phyloP scores from a whole-genome alignment of 2,329 filamentous ascomycete species.

The Penicillium nordicum region DNA sequence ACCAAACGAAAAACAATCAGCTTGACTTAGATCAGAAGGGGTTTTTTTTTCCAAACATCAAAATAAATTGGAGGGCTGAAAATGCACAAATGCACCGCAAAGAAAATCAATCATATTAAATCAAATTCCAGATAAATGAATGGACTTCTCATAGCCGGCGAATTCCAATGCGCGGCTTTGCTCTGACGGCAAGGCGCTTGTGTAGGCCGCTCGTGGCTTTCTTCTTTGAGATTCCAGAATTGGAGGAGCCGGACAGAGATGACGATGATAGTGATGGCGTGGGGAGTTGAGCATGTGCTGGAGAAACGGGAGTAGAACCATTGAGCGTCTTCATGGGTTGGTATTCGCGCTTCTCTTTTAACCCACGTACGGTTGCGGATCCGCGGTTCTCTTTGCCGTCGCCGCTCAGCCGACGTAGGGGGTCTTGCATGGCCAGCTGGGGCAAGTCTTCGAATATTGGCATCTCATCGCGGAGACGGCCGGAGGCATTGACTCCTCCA shows the following conservation, averaged over 20 bases:
- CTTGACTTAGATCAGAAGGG: background rate
- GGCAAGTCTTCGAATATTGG: slow-evolving; percentile 35
- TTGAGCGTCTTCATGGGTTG: slow-evolving; percentile 3
- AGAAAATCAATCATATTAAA: background rate
- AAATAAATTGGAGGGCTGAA: background rate
- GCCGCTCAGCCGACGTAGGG: slow-evolving; percentile 15
- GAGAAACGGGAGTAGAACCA: background rate
- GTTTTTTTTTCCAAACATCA: background rate
- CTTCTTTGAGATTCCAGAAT: slow-evolving; percentile 17
- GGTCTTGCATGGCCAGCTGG: slow-evolving; percentile 13
- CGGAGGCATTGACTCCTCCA: slow-evolving; percentile 23
- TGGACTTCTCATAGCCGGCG: slow-evolving; percentile 30
- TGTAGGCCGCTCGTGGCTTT: slow-evolving; percentile 19
- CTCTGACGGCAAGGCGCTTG: slow-evolving; percentile 26
- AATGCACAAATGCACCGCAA: background rate
- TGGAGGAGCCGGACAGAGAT: slow-evolving; percentile 5
- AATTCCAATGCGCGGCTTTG: slow-evolving; percentile 36
- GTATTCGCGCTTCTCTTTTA: slow-evolving; percentile 14
- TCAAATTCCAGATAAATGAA: background rate
- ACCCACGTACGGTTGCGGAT: slow-evolving; percentile 3
- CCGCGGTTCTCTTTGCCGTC: slow-evolving; percentile 23
- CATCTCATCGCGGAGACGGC: slow-evolving; percentile 26
- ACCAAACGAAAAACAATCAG: background rate
- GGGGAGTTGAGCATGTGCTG: background rate
- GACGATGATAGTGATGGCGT: background rate